Evolutionary conservation across 805 yeast genomes (phyloP), one percentile per base, ranked within the genome.

Genomic region (Metschnikowia borealis): DNA sequence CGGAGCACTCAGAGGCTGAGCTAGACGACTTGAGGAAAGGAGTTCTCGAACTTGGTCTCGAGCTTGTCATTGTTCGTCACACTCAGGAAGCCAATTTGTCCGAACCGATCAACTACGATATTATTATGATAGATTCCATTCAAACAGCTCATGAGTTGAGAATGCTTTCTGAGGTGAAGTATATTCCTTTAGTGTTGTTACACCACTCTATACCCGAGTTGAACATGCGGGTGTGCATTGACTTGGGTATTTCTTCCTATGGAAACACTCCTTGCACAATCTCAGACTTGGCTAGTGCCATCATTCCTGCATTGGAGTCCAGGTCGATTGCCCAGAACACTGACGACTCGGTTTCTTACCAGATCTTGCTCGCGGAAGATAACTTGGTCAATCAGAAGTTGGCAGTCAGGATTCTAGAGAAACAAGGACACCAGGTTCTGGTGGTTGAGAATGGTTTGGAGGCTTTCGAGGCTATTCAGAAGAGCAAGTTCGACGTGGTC

Each of bases 241-340:
- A 89, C 63, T 73, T 89, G 54, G 96, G 96, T 60, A 89, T 89
- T 49, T 85, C 92, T 10, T 85, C 94, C 0, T 88, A 87, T 63
- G 96, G 96, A 42, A 89, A 87, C 64, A 86, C 94, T 1, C 96
- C 96, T 20, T 88, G 96, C 63, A 81, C 91, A 0, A 80, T 84
- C 10, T 80, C 85, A 45, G 96, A 89, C 61, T 74, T 89, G 56
- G 95, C 94, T 3, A 85, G 89, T 44, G 87, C 89, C 21, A 75
- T 89, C 60, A 82, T 87, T 46, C 95, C 96, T 2, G 96, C 96
- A 0, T 70, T 89, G 50, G 96, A 89, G 63, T 83, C 89, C 13
- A 78, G 94, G 53, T 84, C 89, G 0, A 86, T 89, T 18, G 87
- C 94, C 33, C 81, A 85, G 44, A 86, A 85, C 64, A 80, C 86